These are phyloP conservation scores for Jacaranda mimosifolia DNA, from an alignment of 257 asterid genomes.

Conservation along the genomic window DNA sequence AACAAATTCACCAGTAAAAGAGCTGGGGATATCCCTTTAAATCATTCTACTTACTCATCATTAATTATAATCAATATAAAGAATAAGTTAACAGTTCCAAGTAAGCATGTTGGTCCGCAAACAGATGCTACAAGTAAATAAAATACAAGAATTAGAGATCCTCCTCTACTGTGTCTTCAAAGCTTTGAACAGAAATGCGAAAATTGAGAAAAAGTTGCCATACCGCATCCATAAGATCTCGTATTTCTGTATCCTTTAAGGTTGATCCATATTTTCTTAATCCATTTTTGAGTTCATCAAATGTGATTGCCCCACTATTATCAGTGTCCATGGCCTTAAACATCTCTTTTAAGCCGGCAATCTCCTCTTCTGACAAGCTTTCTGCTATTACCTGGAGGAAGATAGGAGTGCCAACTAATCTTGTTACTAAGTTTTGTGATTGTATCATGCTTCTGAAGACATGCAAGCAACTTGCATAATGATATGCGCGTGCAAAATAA, in stretches of 20 bases:
- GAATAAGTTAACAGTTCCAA: no score
- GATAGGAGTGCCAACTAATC: neutral
- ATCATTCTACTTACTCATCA: no score
- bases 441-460: constrained; percentile 36
- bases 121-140: neutral
- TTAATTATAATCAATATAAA: no score
- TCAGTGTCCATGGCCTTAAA: constrained; percentile 94
- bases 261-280: constrained; percentile 92
- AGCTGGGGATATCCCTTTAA: no score
- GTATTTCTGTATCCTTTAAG: constrained; percentile 83
- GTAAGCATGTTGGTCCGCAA: no score
- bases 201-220: constrained; percentile 34
- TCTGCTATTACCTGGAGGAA: constrained; percentile 89
- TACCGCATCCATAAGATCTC: constrained; percentile 97
- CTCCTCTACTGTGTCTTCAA: constrained; percentile 14
- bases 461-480: neutral
- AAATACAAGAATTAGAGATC: neutral
- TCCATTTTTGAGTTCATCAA: constrained; percentile 95
- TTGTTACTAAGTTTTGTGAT: neutral
- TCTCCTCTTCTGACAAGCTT: constrained; percentile 95
- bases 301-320: constrained; percentile 92
- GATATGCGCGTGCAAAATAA: neutral
- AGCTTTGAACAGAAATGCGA: neutral
- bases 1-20: no score
- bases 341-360: constrained; percentile 93